Evolutionary conservation across 2,329 filamentous ascomycete species (phyloP).

Genomic region (Diaporthe citrichinensis): DNA sequence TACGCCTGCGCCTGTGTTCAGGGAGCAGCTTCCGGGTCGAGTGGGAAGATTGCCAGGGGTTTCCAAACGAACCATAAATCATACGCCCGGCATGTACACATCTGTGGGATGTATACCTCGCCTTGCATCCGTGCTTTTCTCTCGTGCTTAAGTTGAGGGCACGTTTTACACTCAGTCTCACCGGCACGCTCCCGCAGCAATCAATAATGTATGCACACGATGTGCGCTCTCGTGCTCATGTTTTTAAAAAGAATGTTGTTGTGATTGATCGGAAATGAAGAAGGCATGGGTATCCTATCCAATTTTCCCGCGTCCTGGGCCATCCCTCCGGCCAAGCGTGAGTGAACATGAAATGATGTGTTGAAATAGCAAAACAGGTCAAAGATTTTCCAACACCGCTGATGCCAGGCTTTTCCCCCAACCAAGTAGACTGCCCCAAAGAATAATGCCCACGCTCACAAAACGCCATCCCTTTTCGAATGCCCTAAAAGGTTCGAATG

Average conservation of each 20-base stretch:
- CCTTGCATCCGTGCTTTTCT: too few relatives aligned
- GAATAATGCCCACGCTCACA: not conserved
- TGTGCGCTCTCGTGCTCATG: not conserved
- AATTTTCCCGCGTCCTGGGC: not conserved
- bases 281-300: conserved; percentile 10
- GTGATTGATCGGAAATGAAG: conserved; percentile 3
- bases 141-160: too few relatives aligned
- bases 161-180: not conserved
- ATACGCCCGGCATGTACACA: too few relatives aligned
- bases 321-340: not conserved
- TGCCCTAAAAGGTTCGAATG: conserved; percentile 30
- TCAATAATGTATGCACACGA: not conserved
- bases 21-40: too few relatives aligned
- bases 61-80: too few relatives aligned
- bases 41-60: too few relatives aligned
- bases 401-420: conserved; percentile 4
- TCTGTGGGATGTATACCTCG: too few relatives aligned
- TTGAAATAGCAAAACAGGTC: not conserved
- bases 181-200: not conserved
- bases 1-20: too few relatives aligned
- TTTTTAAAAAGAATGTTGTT: conserved; percentile 17
- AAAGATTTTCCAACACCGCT: conserved; percentile 16
- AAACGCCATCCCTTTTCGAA: conserved; percentile 25
- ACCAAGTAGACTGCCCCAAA: not conserved
- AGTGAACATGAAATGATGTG: not conserved